phyloP scores from a whole-genome alignment of 1,284 basidiomycete genomes.

The Jaminaea rosea region DNA sequence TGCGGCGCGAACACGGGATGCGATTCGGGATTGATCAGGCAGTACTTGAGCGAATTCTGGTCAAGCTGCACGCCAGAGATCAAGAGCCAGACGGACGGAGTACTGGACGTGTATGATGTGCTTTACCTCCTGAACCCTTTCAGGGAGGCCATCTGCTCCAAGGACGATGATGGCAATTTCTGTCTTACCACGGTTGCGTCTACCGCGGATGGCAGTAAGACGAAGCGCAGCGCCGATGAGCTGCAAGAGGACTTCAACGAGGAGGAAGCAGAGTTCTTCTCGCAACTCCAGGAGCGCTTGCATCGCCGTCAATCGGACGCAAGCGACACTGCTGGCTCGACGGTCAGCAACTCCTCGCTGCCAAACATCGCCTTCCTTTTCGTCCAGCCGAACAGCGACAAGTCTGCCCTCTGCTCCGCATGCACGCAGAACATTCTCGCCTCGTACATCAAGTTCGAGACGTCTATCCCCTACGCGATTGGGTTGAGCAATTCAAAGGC shows the following conservation, averaged over 20 bases:
- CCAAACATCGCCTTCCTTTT: constrained; percentile 40
- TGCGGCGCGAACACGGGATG: constrained; percentile 20
- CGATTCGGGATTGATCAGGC: constrained; percentile 23
- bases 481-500: constrained; percentile 24
- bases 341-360: constrained; percentile 4
- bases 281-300: not conserved
- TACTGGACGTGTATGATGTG: constrained; percentile 32
- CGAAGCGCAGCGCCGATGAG: not conserved
- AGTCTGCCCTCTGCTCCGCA: constrained; percentile 31
- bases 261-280: not conserved
- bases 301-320: too few species aligned
- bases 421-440: constrained; percentile 35
- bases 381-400: constrained; percentile 19
- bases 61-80: constrained; percentile 25
- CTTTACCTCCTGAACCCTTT: constrained; percentile 39
- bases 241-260: not conserved
- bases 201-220: not conserved
- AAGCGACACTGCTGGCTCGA: constrained; percentile 2
- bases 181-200: constrained; percentile 1
- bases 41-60: constrained; percentile 25
- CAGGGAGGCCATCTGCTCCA: constrained; percentile 30
- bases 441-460: constrained; percentile 36
- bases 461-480: constrained; percentile 37
- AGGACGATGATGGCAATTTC: constrained; percentile 23
- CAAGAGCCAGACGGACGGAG: constrained; percentile 14